Base-by-base conservation (phyloP, 305 asterid species). In the Fraxinus dipetala region DNA sequence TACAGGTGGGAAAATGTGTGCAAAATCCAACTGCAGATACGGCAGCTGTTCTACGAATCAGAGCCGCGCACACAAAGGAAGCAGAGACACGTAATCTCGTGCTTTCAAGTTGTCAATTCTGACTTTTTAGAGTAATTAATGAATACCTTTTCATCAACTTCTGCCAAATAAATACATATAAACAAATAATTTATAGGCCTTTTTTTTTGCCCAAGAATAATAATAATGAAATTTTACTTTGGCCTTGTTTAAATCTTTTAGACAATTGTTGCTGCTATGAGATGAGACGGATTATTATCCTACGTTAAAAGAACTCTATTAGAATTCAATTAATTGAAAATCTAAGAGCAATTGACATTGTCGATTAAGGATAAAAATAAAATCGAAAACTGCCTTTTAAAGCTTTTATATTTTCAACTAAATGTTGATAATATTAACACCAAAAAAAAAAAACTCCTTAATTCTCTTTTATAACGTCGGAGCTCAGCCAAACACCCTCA, bases 21-120 rank as follows among this genome's bases (percentile, higher is more conserved):
- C 73, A 26, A 65, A 67, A 67, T 67, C 75, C 75, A 67, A 11
- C 0, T 11, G 9, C 75, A 3, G 75, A 67, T 67, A 28, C 36
- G 75, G 75, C 75, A 67, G 75, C 38, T 67, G 75, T 30, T 18
- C 75, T 67, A 28, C 38, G 36, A 26, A 67, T 67, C 75, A 28
- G 75, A 26, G 75, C 75, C 75, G 75, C 75, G 75, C 75, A 67
- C 75, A 67, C 75, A 67, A 67, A 26, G 70, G 48, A 56, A 59
- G 72, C 72, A 63, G 72, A 38, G 51, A 24, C 13, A 22, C 72
- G 72, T 26, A 63, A 63, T 63, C 72, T 24, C 32, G 34, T 9
- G 32, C 22, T 74, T 9, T 24, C 30, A 74, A 78, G 56, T 61
- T n/a, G 56, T 78, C 75, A 61, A 34, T 59, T 78, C 74, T 78